phyloP scores from a whole-genome alignment of 2,329 filamentous ascomycete genomes.

The Gaeumannomyces sp. region DNA sequence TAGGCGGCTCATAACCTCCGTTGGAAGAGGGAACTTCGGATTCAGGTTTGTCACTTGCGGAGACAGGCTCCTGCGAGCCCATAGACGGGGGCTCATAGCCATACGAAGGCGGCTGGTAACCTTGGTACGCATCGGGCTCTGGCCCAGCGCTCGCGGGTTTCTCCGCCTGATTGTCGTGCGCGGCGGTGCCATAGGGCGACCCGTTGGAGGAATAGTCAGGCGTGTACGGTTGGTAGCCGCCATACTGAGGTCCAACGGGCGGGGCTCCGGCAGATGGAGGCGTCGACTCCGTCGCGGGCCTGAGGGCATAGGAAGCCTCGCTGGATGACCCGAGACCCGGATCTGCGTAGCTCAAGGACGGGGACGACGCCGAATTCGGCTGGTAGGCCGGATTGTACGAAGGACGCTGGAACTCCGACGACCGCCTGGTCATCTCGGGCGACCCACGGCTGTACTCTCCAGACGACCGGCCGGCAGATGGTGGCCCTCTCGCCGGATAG shows the following conservation, averaged over 20 bases:
- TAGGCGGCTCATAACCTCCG: slow-evolving; percentile 54
- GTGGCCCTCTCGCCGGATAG: slow-evolving; percentile 23
- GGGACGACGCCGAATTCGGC: slow-evolving; percentile 23
- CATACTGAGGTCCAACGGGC: slow-evolving; percentile 12
- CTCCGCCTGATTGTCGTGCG: slow-evolving; percentile 1
- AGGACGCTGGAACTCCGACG: slow-evolving; percentile 30
- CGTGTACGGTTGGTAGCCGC: slow-evolving; percentile 16
- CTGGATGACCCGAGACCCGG: slow-evolving; percentile 17
- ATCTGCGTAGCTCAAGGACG: slow-evolving; percentile 26
- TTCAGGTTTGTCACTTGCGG: slow-evolving; percentile 10
- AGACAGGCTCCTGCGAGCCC: slow-evolving; percentile 22
- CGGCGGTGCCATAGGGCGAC: slow-evolving; percentile 12
- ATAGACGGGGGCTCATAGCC: slow-evolving; percentile 45
- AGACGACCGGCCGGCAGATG: slow-evolving; percentile 40
- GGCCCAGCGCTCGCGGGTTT: slow-evolving; percentile 5
- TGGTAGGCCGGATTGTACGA: slow-evolving; percentile 27
- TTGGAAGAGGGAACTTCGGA: slow-evolving; percentile 23
- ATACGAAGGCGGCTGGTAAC: slow-evolving; percentile 42
- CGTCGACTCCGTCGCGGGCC: not conserved
- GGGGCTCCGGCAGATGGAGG: slow-evolving; percentile 10
- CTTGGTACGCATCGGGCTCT: slow-evolving; percentile 11
- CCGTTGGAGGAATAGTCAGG: slow-evolving; percentile 15
- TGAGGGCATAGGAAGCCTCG: slow-evolving; percentile 20
- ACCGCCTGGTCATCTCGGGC: slow-evolving; percentile 35
- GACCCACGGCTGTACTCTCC: slow-evolving; percentile 33